phyloP scores from a whole-genome alignment of 208 protist species.

The Crithidia bombi region DNA sequence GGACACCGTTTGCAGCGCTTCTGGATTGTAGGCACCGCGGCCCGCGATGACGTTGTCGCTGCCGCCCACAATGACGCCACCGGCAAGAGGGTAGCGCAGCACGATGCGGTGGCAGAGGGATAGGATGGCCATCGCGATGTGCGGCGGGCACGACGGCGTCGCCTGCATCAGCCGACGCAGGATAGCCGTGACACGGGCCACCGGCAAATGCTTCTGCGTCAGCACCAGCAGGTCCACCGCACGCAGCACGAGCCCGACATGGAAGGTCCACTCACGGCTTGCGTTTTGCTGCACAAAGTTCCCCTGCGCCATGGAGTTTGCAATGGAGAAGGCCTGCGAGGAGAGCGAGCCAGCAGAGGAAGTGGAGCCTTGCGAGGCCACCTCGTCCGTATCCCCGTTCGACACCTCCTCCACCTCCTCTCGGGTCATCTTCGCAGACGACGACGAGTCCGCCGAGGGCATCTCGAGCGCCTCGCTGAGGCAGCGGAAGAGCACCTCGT shows the following conservation, averaged over 20 bases:
- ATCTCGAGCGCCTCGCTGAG: slow-evolving; percentile 81
- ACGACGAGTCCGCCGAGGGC: slow-evolving; percentile 55
- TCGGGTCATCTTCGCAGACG: slow-evolving; percentile 66
- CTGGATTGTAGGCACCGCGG: slow-evolving; percentile 86
- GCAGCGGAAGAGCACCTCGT: slow-evolving; percentile 90
- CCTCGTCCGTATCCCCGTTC: slow-evolving; percentile 59
- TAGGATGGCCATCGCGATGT: slow-evolving; percentile 83
- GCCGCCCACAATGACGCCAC: slow-evolving; percentile 84
- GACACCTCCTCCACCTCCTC: slow-evolving; percentile 40
- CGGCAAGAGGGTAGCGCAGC: slow-evolving; percentile 81
- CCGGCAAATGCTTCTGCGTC: slow-evolving; percentile 90
- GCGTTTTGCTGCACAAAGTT: slow-evolving; percentile 85
- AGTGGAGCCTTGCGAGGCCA: slow-evolving; percentile 81
- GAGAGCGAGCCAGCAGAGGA: slow-evolving; percentile 88
- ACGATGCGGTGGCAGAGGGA: slow-evolving; percentile 81
- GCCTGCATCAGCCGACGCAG: slow-evolving; percentile 79
- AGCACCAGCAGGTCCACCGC: slow-evolving; percentile 90
- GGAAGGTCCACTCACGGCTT: slow-evolving; percentile 89
- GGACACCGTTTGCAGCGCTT: slow-evolving; percentile 76
- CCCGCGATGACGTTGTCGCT: slow-evolving; percentile 90
- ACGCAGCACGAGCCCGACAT: slow-evolving; percentile 85
- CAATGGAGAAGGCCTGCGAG: slow-evolving; percentile 92
- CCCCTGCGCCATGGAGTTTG: slow-evolving; percentile 85
- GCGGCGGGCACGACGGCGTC: slow-evolving; percentile 74
- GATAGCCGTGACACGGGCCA: slow-evolving; percentile 85